Base-by-base conservation (phyloP, 176 grass and related monocot species). In the Guadua angustifolia region DNA sequence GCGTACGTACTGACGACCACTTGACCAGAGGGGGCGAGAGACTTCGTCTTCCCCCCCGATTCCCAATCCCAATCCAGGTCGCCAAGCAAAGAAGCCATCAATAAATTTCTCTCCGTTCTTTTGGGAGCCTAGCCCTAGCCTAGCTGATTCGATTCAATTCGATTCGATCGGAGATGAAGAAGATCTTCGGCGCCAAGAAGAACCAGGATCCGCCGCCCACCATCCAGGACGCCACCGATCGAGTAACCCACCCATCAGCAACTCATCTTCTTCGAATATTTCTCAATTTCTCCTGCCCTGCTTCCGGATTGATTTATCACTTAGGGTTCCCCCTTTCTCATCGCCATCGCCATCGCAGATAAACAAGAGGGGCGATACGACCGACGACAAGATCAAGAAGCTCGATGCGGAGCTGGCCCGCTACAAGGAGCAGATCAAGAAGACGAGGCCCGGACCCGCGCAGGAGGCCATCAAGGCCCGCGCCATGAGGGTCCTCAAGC, bases 381-480 rank as follows among this genome's bases (percentile, higher is more conserved):
- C 95, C 15, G 95, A 98, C 78, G 95, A 98, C 0, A 98, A 93
- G 88, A 88, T 98, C 77, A 98, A 93, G 89, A 98, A 86, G 82
- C 95, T 98, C 11, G 95, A 98, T 59, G 91, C 85, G 40, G 95
- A 98, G 87, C 87, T 98, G 67, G 91, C 92, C 13, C 88, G 82
- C 65, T 98, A 98, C 87, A 98, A 95, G 87, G 95, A 98, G 19
- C 95, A 98, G 86, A 94, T 98, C 78, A 95, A 93, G 87, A 98
- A 91, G 87, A 95, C 92, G 19, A 86, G 95, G 75, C 95, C 95
- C 1, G 95, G 95, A 1, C 95, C 95, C 47, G 95, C 95, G 58
- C 95, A 98, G 90, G 95, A 98, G 82, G 95, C 95, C 72, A 69
- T 98, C 50, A 98, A 98, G 83, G 92, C 95, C 9, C 79, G 92